Evolutionary conservation across 2,329 filamentous ascomycete species (phyloP).

Genomic region (Paecilomyces niveus): DNA sequence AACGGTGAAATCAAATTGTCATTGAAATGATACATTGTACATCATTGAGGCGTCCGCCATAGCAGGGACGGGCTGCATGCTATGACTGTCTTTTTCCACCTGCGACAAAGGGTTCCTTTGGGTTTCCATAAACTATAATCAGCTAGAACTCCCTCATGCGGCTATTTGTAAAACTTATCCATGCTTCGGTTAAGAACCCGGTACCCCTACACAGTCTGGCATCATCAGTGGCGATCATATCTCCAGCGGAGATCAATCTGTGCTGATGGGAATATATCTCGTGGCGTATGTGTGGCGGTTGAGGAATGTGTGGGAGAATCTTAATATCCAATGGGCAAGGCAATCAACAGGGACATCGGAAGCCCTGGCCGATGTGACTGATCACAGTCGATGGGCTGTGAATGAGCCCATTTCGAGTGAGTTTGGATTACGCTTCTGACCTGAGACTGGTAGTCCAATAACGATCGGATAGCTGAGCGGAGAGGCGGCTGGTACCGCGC

Average conservation of each 20-base stretch:
- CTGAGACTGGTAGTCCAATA: neutral
- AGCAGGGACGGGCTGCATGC: neutral
- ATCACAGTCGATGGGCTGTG: neutral
- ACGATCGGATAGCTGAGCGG: neutral
- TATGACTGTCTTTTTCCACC: neutral
- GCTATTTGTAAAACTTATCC: neutral
- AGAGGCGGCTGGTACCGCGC: neutral
- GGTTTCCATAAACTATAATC: neutral
- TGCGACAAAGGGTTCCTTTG: neutral
- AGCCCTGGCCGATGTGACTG: neutral
- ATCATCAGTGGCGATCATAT: neutral
- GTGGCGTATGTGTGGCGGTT: neutral
- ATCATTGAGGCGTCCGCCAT: neutral
- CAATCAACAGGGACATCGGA: neutral
- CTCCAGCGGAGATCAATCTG: neutral
- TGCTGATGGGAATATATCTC: neutral
- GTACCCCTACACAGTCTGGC: neutral
- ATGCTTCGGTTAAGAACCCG: neutral
- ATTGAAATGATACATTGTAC: neutral
- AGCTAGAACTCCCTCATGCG: neutral
- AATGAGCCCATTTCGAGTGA: neutral
- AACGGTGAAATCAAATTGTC: neutral
- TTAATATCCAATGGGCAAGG: neutral
- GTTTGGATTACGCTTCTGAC: neutral
- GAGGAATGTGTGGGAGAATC: neutral